Base-by-base conservation (phyloP, 2,329 filamentous ascomycete genomes). In the Atkinsonella hypoxylon region DNA sequence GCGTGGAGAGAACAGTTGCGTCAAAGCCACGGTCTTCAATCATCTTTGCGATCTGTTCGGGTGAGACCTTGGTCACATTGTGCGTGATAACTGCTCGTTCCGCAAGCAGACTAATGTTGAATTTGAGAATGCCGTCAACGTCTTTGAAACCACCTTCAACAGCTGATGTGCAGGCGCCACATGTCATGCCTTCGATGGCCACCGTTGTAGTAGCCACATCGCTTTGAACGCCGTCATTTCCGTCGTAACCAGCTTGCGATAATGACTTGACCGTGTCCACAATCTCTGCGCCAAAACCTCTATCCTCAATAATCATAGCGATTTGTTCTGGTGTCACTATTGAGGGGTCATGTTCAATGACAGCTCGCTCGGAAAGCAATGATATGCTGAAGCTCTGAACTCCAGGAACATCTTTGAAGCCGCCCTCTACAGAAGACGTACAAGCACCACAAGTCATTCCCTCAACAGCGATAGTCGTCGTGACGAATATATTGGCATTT, bases 151-250 rank as follows among this genome's bases (percentile, higher is more conserved):
- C 89, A 47, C 80, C 77, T 61, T 96, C 87, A 1, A 97, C 82
- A 6, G 91, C 89, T 1, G 91, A 91, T 0, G 93, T 97, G 67
- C 93, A 98, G 41, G 93, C 89, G 20, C 91, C 91, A 63, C 93
- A 97, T 1, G 93, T 98, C 93, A 98, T 98, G 47, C 93, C 93
- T 58, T 93, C 88, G 50, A 98, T 87, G 4, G 87, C 82, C 17
- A 98, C 77, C 0, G 90, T 97, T 0, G 90, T 96, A 0, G 81
- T 87, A 51, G 83, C 75, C 4, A 78, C 61, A 47, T 70, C 68
- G 55, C 72, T 66, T 31, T 50, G 30, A 9, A 46, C 41, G 9
- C 30, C 51, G 64, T 63, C 53, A 64, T 59, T 53, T 62, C 66
- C 47, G 67, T 57, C 42, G 40, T 50, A 47, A 51, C 56, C 18